Base-by-base conservation (phyloP, 805 yeast genomes). In the Saccharomycopsis sp. region DNA sequence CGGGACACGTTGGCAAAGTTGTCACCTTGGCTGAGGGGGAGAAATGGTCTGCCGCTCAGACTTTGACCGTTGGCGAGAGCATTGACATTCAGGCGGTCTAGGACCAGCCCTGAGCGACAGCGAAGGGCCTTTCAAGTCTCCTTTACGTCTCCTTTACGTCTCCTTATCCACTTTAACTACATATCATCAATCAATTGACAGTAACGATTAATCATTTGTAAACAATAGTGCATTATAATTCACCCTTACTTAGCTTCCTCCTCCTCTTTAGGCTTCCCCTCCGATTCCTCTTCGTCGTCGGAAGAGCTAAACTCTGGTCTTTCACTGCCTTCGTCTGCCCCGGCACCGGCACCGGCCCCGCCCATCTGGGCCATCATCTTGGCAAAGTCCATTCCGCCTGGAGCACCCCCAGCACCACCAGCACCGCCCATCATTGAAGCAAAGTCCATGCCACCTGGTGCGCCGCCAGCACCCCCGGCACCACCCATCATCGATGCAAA, bases 1-100 rank as follows among this genome's bases (percentile, higher is more conserved):
- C 96, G 2, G 98, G 98, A 32, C 69, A 78, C 51, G 97, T 92
- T 30, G 69, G 73, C 43, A 76, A 78, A 35, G 80, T 82, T 55
- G 65, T 73, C 18, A 62, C 59, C 18, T 67, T 92, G 51, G 59
- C 64, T 37, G 79, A 89, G n/a, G 89, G 92, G 39, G 71, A 69
- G 46, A 67, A 67, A 48, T 88, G 95, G 95, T 60, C 62, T 10
- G 96, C 77, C 12, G 62, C 77, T 23, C 95, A 86, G 63, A 62
- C 55, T 18, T 56, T 71, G 59, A 29, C 49, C 60, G 23, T 65
- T 67, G 66, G 71, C 42, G 85, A 81, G 37, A 75, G 71, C 20
- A 69, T 80, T 49, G 71, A 73, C 43, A 70, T 72, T 39, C 86
- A 78, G 58, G 67, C 77, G 13, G 58, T 71, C 36, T 67, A 54